Evolutionary conservation across 257 asterid genomes (phyloP).

Genomic region (Thymus mandschuricus): DNA sequence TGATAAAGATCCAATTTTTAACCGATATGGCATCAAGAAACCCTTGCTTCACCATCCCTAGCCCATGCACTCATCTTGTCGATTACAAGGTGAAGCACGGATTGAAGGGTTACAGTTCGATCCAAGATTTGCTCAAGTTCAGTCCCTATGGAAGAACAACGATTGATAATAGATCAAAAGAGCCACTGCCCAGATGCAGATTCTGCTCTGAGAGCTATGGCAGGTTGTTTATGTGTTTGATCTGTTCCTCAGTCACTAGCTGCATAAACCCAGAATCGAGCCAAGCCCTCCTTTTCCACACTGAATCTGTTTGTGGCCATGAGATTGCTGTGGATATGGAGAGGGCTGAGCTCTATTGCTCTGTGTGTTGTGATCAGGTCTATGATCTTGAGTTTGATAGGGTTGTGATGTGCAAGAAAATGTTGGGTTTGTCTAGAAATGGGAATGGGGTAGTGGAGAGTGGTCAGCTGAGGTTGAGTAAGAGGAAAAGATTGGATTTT

Average conservation of each 20-base stretch:
- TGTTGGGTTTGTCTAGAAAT: constrained; percentile 43
- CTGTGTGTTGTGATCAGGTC: constrained; percentile 67
- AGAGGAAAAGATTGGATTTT: constrained; percentile 78
- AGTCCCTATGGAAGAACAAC: constrained; percentile 56
- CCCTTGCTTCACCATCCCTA: constrained; percentile 44
- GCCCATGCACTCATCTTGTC: constrained; percentile 67
- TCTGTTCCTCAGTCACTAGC: constrained; percentile 65
- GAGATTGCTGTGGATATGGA: constrained; percentile 63
- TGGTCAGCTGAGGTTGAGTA: constrained; percentile 51
- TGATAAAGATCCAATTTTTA: constrained; percentile 35
- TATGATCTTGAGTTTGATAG: constrained; percentile 70
- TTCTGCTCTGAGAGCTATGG: constrained; percentile 51
- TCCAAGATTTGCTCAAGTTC: constrained; percentile 52
- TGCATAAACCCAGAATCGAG: constrained; percentile 47
- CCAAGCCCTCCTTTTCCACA: constrained; percentile 55
- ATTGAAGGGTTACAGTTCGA: constrained; percentile 45
- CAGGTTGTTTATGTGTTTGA: constrained; percentile 68
- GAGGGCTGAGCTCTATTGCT: constrained; percentile 69
- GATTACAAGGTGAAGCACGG: constrained; percentile 72
- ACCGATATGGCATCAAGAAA: constrained; percentile 54
- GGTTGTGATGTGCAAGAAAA: constrained; percentile 43
- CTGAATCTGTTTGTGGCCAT: constrained; percentile 54
- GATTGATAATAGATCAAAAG: constrained; percentile 51
- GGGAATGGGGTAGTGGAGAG: constrained; percentile 40
- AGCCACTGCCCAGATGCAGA: constrained; percentile 56